Conservation (phyloP, 495 filamentous ascomycete genomes). For the Penicillium riverlandense region DNA sequence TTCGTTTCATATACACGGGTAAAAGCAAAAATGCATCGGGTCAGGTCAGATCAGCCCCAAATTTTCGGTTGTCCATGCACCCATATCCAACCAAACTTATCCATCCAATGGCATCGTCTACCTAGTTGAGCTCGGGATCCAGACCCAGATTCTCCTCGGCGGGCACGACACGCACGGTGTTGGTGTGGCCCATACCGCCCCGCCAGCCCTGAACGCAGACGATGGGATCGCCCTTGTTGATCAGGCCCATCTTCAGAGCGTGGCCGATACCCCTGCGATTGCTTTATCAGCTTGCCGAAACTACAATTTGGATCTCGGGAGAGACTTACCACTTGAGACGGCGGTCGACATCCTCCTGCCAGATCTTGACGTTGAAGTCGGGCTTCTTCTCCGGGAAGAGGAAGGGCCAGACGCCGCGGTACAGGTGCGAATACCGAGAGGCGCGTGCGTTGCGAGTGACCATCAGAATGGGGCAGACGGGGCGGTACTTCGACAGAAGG, state of each 20-base stretch:
- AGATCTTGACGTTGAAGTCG: conserved; percentile 79
- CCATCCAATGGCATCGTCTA: neutral
- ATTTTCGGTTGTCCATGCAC: conserved; percentile 4
- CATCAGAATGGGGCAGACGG: conserved; percentile 98
- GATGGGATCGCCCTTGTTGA: conserved; percentile 75
- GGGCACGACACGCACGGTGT: conserved; percentile 74
- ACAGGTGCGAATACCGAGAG: conserved; percentile 86
- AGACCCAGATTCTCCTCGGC: conserved; percentile 58
- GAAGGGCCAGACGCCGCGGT: conserved; percentile 97
- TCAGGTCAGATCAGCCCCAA: no score
- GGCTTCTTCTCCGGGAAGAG: conserved; percentile 87
- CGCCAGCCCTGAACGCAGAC: conserved; percentile 98
- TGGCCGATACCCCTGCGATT: conserved; percentile 58
- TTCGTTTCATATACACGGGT: conserved; percentile 24
- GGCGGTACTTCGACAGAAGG: conserved; percentile 94
- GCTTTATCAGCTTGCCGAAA: no score
- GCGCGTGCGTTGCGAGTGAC: conserved; percentile 80
- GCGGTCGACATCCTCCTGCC: conserved; percentile 98
- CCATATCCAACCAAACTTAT: conserved; percentile 5
- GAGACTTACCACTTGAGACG: conserved; percentile 66
- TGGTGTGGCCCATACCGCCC: conserved; percentile 96
- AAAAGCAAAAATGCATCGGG: neutral
- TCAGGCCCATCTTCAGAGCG: conserved; percentile 75
- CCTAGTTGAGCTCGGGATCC: conserved; percentile 23
- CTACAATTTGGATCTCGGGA: no score